These are phyloP conservation scores for Pichia cactophila DNA, from an alignment of 1,139 yeast species.

Conservation along the genomic window DNA sequence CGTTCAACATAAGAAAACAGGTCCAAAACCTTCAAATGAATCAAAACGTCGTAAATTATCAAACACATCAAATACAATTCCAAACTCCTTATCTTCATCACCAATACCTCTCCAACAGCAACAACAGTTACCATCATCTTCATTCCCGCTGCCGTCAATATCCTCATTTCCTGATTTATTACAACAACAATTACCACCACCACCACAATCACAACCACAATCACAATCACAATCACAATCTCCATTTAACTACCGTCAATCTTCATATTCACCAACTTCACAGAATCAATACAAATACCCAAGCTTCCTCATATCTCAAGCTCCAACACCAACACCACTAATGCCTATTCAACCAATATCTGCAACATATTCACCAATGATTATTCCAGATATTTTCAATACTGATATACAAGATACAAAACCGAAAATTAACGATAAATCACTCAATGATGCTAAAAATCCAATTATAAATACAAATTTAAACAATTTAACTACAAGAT, in stretches of 20 bases:
- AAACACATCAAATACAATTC: neutral
- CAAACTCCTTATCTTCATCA: neutral
- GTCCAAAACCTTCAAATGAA: slow-evolving; percentile 22
- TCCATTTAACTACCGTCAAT: neutral
- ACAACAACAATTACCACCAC: neutral
- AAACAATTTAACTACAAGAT: slow-evolving; percentile 3
- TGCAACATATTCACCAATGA: neutral
- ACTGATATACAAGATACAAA: neutral
- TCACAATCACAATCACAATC: neutral
- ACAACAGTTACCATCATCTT: neutral
- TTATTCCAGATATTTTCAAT: neutral
- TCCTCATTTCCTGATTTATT: neutral
- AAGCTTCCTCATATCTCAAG: too few species aligned
- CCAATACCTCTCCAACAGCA: neutral
- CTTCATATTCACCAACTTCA: neutral
- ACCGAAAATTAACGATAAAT: neutral
- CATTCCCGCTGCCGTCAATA: neutral
- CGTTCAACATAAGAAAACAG: slow-evolving; percentile 24
- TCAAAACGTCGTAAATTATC: neutral
- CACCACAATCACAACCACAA: too few species aligned
- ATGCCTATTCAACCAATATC: neutral
- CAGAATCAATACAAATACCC: neutral
- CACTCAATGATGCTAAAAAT: neutral
- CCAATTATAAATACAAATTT: slow-evolving; percentile 3
- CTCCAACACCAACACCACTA: neutral